A percentile compares a stretch with the other conserved stretches of the same genome.
phyloP scores from a whole-genome alignment of 1,139 yeast genomes.

The Candida buenavistaensis region DNA sequence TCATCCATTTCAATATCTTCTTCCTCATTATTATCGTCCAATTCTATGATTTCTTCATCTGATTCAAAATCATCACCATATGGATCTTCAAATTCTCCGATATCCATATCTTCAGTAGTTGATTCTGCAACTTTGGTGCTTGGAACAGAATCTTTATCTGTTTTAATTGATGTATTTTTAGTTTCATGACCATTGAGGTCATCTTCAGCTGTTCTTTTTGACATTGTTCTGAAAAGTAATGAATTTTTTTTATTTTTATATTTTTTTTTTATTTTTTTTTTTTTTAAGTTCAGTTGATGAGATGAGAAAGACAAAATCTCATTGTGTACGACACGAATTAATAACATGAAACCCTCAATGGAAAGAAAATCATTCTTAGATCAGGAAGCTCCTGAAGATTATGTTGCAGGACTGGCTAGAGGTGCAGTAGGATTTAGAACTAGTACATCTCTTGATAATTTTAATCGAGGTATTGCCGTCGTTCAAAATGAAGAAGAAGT shows the following conservation, averaged over 20 bases:
- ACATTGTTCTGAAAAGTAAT: no score
- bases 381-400: conserved; percentile 87
- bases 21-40: conserved; percentile 67
- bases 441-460: conserved; percentile 63
- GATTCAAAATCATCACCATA: conserved; percentile 94
- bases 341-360: conserved; percentile 25
- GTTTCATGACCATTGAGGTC: conserved; percentile 32
- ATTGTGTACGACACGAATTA: conserved; percentile 9
- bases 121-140: conserved; percentile 29
- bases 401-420: conserved; percentile 89
- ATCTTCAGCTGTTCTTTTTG: conserved; percentile 57
- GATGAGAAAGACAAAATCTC: background rate
- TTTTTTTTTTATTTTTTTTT: conserved; percentile 3
- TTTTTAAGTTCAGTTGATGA: conserved; percentile 6
- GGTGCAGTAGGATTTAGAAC: conserved; percentile 95
- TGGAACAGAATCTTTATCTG: conserved; percentile 29
- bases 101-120: conserved; percentile 51
- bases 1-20: conserved; percentile 51
- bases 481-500: conserved; percentile 30
- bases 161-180: conserved; percentile 32
- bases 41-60: conserved; percentile 84
- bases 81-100: conserved; percentile 93
- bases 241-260: no score
- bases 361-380: conserved; percentile 68
- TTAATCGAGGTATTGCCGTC: conserved; percentile 42